Conservation (phyloP, 2,329 filamentous ascomycete genomes). For the Amphichorda felina region DNA sequence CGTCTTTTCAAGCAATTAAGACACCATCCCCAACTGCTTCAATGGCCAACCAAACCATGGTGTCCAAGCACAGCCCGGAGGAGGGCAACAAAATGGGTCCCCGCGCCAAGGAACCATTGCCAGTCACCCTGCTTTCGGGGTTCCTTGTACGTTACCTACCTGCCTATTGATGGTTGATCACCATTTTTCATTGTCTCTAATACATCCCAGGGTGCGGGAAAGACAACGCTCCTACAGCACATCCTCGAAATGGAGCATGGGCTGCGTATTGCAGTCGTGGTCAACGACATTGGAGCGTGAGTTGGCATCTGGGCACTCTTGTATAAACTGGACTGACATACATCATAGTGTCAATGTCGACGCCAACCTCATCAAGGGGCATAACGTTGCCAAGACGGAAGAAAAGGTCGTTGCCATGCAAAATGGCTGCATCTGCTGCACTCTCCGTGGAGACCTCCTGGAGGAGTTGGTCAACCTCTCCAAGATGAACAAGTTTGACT, state of each 20-base stretch:
- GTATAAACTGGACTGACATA: too few relatives aligned
- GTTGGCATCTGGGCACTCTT: constrained; percentile 8
- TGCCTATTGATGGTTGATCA: not conserved
- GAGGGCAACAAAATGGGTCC: not conserved
- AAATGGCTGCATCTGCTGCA: constrained; percentile 70
- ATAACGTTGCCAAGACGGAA: constrained; percentile 43
- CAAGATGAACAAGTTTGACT: constrained; percentile 52
- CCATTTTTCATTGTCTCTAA: too few relatives aligned
- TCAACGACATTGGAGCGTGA: constrained; percentile 58
- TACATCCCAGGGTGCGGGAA: constrained; percentile 48
- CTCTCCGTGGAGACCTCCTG: constrained; percentile 57
- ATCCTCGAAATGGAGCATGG: constrained; percentile 57
- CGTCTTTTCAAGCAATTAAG: not conserved
- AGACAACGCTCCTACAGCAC: constrained; percentile 59
- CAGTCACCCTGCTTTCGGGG: constrained; percentile 21
- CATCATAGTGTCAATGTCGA: constrained; percentile 58
- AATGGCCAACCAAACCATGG: not conserved
- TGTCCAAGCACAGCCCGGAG: not conserved
- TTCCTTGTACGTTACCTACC: constrained; percentile 13
- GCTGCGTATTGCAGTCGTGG: constrained; percentile 57
- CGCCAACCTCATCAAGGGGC: constrained; percentile 44
- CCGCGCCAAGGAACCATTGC: constrained; percentile 7
- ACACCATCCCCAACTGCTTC: not conserved
- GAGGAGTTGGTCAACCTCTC: constrained; percentile 55
- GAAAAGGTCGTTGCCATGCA: constrained; percentile 58